These are phyloP conservation scores for Arthrobotrys conoides DNA, from an alignment of 2,329 filamentous ascomycete genomes.

Conservation along the genomic window DNA sequence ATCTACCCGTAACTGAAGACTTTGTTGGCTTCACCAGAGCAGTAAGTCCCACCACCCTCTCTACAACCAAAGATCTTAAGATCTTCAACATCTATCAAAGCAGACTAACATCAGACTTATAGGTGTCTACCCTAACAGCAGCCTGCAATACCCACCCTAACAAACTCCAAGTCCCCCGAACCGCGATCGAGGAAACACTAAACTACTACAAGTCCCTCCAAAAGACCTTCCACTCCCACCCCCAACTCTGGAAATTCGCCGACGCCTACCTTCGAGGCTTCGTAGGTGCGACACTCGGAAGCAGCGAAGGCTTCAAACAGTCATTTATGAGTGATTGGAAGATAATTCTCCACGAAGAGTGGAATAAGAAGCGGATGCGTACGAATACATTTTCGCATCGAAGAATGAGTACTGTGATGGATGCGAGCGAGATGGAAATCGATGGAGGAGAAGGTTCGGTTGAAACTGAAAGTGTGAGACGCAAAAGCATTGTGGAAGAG, in stretches of 20 bases:
- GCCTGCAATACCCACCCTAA: not conserved
- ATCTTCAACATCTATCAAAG: not conserved
- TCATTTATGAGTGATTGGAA: slow-evolving; percentile 26
- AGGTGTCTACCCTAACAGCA: not conserved
- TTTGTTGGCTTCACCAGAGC: slow-evolving; percentile 18
- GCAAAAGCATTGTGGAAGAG: slow-evolving; percentile 39
- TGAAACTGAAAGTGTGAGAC: not conserved
- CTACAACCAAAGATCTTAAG: too few species aligned
- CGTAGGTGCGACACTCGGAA: not conserved
- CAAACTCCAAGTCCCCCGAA: not conserved
- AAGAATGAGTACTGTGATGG: not conserved
- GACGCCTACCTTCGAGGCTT: slow-evolving; percentile 42
- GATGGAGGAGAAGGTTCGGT: not conserved
- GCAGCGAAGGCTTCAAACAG: slow-evolving; percentile 10
- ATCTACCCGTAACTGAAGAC: slow-evolving; percentile 15
- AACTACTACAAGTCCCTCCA: slow-evolving; percentile 1
- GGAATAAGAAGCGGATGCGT: not conserved
- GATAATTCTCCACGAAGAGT: slow-evolving; percentile 22
- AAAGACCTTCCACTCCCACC: slow-evolving; percentile 17
- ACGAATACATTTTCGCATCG: not conserved
- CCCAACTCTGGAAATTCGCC: slow-evolving; percentile 36
- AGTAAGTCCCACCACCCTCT: too few species aligned
- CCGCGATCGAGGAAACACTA: not conserved
- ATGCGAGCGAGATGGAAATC: not conserved
- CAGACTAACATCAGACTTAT: not conserved